Evolutionary conservation across 2,329 filamentous ascomycete genomes (phyloP).

Genomic region (Fusarium paranaense): DNA sequence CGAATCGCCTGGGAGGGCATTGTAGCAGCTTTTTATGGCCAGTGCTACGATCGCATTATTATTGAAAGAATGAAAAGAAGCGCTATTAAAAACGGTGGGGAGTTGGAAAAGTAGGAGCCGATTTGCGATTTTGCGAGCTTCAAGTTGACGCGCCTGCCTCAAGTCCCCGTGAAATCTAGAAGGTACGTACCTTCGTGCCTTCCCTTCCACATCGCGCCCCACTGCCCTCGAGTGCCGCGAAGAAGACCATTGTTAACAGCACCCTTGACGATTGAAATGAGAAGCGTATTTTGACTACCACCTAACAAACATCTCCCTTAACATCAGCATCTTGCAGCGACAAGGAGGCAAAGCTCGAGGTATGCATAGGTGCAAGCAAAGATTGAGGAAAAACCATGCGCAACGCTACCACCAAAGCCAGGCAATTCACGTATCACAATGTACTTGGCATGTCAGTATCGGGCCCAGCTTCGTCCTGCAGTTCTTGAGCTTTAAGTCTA

Average conservation of each 20-base stretch:
- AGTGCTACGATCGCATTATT: constrained; percentile 33
- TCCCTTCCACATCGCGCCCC: not conserved
- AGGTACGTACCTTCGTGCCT: constrained; percentile 9
- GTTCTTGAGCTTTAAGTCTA: not conserved
- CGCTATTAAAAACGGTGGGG: not conserved
- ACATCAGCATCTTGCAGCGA: not conserved
- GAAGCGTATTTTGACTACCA: not conserved
- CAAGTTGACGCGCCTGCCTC: constrained; percentile 31
- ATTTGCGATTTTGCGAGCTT: constrained; percentile 23
- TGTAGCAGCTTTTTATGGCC: not conserved
- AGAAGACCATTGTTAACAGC: not conserved
- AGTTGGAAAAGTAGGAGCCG: constrained; percentile 12
- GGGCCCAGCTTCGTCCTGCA: not conserved
- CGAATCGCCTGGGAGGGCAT: constrained; percentile 65
- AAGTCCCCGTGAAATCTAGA: not conserved
- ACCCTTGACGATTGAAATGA: not conserved
- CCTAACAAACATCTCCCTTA: not conserved
- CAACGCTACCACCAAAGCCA: not conserved
- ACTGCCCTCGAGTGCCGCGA: not conserved
- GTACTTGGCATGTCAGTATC: not conserved
- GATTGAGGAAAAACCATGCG: not conserved
- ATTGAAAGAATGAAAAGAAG: not conserved
- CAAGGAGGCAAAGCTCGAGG: not conserved
- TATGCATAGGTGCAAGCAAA: not conserved
- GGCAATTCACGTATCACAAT: not conserved